Evolutionary conservation across 2,329 filamentous ascomycete species (phyloP).

Genomic region (Zymoseptoria brevis): DNA sequence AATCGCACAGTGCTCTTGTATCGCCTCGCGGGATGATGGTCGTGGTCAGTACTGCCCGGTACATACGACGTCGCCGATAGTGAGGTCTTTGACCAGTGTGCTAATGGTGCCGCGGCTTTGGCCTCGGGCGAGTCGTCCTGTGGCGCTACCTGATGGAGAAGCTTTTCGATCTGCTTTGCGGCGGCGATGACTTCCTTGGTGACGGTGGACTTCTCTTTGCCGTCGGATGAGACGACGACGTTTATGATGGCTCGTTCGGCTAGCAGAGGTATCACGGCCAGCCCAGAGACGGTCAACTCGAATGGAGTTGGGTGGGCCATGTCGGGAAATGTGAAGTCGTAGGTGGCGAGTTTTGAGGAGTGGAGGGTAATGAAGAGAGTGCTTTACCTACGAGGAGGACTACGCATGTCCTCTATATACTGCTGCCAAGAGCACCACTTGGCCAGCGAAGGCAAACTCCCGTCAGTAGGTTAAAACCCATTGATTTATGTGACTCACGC

Average conservation of each 20-base stretch:
- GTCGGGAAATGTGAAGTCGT: not conserved
- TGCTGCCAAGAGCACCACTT: not conserved
- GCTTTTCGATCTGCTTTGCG: constrained; percentile 16
- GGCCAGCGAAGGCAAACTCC: not conserved
- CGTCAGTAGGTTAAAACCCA: not conserved
- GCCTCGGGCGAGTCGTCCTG: constrained; percentile 8
- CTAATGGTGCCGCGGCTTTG: constrained; percentile 12
- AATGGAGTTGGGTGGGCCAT: constrained; percentile 7
- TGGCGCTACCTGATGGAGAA: constrained; percentile 11
- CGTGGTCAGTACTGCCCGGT: constrained; percentile 8
- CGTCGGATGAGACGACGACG: constrained; percentile 14
- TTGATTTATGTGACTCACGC: not conserved
- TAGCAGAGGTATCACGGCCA: constrained; percentile 15
- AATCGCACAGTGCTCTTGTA: constrained; percentile 16
- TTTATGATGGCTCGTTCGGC: constrained; percentile 20
- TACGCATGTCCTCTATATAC: not conserved
- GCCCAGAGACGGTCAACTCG: constrained; percentile 13
- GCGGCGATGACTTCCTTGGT: constrained; percentile 18
- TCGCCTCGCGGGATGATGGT: constrained; percentile 3
- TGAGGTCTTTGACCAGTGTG: constrained; percentile 20
- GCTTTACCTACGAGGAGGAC: not conserved
- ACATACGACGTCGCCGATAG: constrained; percentile 13
- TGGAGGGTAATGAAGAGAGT: not conserved
- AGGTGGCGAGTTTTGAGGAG: not conserved
- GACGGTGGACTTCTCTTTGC: constrained; percentile 16